A percentile compares a stretch with the other conserved stretches of the same genome.
Conservation (phyloP, 2,329 filamentous ascomycete species). For the Penicillium sp. region DNA sequence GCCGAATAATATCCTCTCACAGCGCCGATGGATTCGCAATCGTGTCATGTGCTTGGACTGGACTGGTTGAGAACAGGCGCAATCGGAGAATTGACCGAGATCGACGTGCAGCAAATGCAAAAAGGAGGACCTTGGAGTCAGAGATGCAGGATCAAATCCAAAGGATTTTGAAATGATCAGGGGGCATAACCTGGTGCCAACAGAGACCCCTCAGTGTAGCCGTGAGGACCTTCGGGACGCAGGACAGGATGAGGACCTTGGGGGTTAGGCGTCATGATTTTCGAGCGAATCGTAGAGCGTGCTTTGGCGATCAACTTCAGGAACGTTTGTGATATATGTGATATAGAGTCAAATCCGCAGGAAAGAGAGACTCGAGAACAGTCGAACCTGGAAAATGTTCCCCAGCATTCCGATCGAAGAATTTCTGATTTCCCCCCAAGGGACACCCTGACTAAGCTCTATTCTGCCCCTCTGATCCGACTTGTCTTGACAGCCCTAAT, state of each 20-base stretch:
- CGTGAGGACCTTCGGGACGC: slow-evolving; percentile 21
- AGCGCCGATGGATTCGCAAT: slow-evolving; percentile 12
- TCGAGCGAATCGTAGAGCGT: slow-evolving; percentile 15
- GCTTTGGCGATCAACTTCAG: slow-evolving; percentile 12
- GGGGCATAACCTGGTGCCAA: slow-evolving; percentile 3
- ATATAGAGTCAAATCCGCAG: neutral
- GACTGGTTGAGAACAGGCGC: slow-evolving; percentile 11
- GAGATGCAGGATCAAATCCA: slow-evolving; percentile 1
- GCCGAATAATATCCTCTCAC: slow-evolving; percentile 2
- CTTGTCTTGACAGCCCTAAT: neutral
- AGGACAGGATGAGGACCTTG: slow-evolving; percentile 34
- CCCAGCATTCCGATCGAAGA: slow-evolving; percentile 10
- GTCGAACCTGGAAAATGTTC: neutral
- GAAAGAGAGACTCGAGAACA: neutral
- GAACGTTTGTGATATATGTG: neutral
- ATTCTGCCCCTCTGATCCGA: slow-evolving; percentile 13
- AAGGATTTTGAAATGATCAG: slow-evolving; percentile 6
- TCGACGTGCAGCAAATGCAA: slow-evolving; percentile 16
- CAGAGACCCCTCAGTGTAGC: slow-evolving; percentile 3
- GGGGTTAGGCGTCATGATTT: slow-evolving; percentile 28
- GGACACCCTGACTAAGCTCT: neutral
- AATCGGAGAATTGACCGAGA: slow-evolving; percentile 23
- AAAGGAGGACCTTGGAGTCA: slow-evolving; percentile 21
- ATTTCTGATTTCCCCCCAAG: neutral
- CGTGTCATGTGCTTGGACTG: slow-evolving; percentile 15